phyloP scores from a whole-genome alignment of 2,329 filamentous ascomycete genomes.

The Colletotrichum graminicola region DNA sequence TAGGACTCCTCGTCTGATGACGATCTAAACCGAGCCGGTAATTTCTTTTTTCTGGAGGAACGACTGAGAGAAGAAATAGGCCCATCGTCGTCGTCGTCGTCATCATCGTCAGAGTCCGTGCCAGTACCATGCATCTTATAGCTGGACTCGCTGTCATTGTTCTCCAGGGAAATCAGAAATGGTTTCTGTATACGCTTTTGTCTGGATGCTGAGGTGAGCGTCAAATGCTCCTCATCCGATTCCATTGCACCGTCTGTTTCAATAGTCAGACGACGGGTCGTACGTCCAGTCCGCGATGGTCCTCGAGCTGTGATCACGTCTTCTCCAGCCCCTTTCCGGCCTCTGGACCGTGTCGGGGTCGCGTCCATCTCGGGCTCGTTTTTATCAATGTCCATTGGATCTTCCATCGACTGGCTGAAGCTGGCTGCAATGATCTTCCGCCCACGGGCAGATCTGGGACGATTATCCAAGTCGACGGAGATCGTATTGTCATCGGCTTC shows the following conservation, averaged over 20 bases:
- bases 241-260: conserved; percentile 12
- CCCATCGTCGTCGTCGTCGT: conserved; percentile 32
- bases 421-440: conserved; percentile 14
- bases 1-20: conserved; percentile 31
- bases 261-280: not conserved
- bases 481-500: conserved; percentile 24
- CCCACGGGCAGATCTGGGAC: conserved; percentile 34
- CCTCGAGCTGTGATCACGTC: conserved; percentile 24
- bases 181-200: conserved; percentile 7
- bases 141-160: conserved; percentile 36
- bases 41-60: conserved; percentile 28
- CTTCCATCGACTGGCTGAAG: conserved; percentile 16
- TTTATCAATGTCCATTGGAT: conserved; percentile 30
- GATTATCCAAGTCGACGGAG: conserved; percentile 20
- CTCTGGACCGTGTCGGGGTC: conserved; percentile 26
- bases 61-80: conserved; percentile 21
- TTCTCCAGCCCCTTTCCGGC: conserved; percentile 3
- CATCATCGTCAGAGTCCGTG: conserved; percentile 33
- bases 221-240: conserved; percentile 16
- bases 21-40: conserved; percentile 36
- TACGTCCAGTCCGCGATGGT: conserved; percentile 11
- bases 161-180: conserved; percentile 9
- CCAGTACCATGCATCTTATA: conserved; percentile 24
- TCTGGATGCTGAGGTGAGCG: conserved; percentile 8
- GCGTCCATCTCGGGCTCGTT: conserved; percentile 8